Evolutionary conservation across 192 early-diverging fungal genomes (phyloP).

Genomic region (Dimargaris verticillata): DNA sequence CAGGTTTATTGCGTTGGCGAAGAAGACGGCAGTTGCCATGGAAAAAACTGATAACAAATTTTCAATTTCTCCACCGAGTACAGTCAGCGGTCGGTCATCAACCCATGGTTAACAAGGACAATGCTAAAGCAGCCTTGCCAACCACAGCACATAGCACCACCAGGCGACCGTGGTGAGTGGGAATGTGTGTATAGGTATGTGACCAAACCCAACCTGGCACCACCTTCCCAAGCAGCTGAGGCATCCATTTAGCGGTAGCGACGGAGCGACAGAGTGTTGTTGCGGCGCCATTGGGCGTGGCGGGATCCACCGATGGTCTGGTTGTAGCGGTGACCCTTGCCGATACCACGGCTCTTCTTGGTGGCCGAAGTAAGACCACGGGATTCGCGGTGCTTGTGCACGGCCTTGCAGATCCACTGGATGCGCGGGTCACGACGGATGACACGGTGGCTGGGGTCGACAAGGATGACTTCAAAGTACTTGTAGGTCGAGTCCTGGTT

Average conservation of each 20-base stretch:
- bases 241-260: conserved; percentile 65
- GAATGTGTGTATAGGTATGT: too few relatives aligned
- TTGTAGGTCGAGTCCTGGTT: conserved; percentile 99
- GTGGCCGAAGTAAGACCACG: conserved; percentile 94
- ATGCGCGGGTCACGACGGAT: conserved; percentile 97
- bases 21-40: too few relatives aligned
- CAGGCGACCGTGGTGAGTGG: too few relatives aligned
- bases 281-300: conserved; percentile 77
- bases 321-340: conserved; percentile 94
- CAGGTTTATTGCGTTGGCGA: too few relatives aligned
- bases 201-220: too few relatives aligned
- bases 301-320: conserved; percentile 93
- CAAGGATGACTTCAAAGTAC: conserved; percentile 97
- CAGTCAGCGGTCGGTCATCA: too few relatives aligned
- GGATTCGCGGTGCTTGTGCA: conserved; percentile 97
- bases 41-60: too few relatives aligned
- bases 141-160: too few relatives aligned
- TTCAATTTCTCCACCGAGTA: too few relatives aligned
- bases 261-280: conserved; percentile 90
- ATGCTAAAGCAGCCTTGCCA: too few relatives aligned
- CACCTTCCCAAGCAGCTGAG: too few relatives aligned
- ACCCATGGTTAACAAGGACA: too few relatives aligned
- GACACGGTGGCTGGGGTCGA: conserved; percentile 94
- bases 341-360: conserved; percentile 93
- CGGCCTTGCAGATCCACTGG: conserved; percentile 97